These are phyloP conservation scores for Talaromyces pinophilus DNA, from an alignment of 2,329 filamentous ascomycete species.

Conservation along the genomic window DNA sequence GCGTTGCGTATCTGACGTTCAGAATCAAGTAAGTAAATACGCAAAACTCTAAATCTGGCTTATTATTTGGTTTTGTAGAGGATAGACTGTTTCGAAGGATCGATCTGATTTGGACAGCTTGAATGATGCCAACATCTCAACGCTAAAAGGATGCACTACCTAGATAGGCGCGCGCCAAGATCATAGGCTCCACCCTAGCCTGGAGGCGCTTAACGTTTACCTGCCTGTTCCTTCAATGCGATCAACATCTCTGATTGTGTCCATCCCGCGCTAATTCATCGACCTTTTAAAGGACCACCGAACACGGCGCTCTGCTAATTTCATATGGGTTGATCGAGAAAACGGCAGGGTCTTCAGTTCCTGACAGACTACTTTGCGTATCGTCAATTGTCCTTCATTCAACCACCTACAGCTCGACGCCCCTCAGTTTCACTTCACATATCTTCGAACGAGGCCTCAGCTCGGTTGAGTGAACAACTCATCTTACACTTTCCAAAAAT, in stretches of 20 bases:
- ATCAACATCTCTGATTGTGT: neutral
- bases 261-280: neutral
- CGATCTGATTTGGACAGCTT: neutral
- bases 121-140: conserved; percentile 11
- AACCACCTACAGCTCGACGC: neutral
- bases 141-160: neutral
- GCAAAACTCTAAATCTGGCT: no score
- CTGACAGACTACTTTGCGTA: neutral
- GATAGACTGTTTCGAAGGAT: no score
- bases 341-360: neutral
- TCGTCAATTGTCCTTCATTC: neutral
- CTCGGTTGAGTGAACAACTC: neutral
- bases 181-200: neutral
- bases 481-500: neutral
- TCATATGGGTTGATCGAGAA: neutral
- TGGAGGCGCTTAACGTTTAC: neutral
- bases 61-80: neutral
- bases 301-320: neutral
- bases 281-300: neutral
- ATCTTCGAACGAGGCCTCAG: neutral
- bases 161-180: conserved; percentile 9
- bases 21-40: no score
- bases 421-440: neutral
- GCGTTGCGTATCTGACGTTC: neutral
- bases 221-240: neutral